These are phyloP conservation scores for Daedaleopsis nitida DNA, from an alignment of 768 basidiomycete species.

Conservation along the genomic window DNA sequence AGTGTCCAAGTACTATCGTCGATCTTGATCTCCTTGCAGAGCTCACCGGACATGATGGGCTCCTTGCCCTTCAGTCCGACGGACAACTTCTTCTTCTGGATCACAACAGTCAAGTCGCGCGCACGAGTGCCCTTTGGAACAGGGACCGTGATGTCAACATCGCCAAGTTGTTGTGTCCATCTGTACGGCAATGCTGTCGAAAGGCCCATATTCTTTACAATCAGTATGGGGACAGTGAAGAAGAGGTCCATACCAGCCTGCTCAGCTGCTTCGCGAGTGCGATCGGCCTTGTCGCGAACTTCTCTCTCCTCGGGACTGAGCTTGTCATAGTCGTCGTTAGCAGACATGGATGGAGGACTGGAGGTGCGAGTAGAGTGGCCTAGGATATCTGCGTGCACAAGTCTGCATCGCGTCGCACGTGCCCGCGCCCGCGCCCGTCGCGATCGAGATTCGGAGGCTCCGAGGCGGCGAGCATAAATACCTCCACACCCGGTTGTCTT, in stretches of 20 bases:
- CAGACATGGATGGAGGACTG: conserved; percentile 24
- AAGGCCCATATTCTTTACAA: conserved; percentile 8
- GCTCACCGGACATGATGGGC: conserved; percentile 83
- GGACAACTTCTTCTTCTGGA: conserved; percentile 82
- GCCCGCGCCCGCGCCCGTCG: conserved; percentile 14
- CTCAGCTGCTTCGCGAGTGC: conserved; percentile 71
- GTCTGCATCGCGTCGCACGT: no score
- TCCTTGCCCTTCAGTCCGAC: conserved; percentile 86
- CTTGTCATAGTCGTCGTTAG: conserved; percentile 67
- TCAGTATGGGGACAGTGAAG: conserved; percentile 25
- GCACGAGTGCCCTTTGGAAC: conserved; percentile 88
- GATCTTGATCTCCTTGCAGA: conserved; percentile 92
- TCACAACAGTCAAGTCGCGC: conserved; percentile 68
- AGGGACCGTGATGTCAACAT: conserved; percentile 80
- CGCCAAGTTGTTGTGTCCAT: conserved; percentile 90
- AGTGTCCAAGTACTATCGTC: conserved; percentile 98
- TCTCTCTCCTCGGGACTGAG: conserved; percentile 78
- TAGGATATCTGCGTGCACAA: no score
- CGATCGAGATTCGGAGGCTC: conserved; percentile 16
- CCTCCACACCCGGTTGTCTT: background rate
- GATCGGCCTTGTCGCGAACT: conserved; percentile 65
- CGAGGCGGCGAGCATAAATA: conserved; percentile 4
- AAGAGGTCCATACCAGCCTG: conserved; percentile 66
- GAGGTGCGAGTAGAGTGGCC: no score
- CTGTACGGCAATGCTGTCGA: conserved; percentile 79